phyloP scores from a whole-genome alignment of 306 rosid genomes.

The Oemleria cerasiformis region DNA sequence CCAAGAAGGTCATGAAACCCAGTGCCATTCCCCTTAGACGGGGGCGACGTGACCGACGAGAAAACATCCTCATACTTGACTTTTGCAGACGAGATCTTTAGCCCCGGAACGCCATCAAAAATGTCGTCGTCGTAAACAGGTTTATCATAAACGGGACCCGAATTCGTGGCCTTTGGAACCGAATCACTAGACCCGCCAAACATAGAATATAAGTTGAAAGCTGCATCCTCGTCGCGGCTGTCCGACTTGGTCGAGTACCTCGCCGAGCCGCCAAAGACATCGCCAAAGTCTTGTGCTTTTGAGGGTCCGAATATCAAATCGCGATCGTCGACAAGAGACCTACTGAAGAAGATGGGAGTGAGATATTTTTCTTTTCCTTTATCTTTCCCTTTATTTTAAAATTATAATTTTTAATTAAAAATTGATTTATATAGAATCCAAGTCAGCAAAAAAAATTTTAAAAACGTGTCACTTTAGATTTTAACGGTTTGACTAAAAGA shows the following conservation, averaged over 20 bases:
- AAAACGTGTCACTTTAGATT: too few species aligned
- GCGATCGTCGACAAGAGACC: constrained; percentile 40
- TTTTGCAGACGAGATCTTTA: constrained; percentile 56
- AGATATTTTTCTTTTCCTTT: too few species aligned
- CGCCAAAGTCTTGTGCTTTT: constrained; percentile 48
- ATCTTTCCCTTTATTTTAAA: too few species aligned
- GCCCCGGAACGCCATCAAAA: constrained; percentile 80
- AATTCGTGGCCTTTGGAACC: constrained; percentile 37
- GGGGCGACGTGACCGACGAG: constrained; percentile 43
- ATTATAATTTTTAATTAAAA: too few species aligned
- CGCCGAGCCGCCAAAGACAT: constrained; percentile 49
- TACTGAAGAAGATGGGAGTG: too few species aligned
- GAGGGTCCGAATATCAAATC: constrained; percentile 52
- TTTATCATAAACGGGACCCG: constrained; percentile 65
- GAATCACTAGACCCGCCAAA: constrained; percentile 37
- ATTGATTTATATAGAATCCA: too few species aligned
- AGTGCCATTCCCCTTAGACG: constrained; percentile 31
- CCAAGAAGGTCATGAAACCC: constrained; percentile 84
- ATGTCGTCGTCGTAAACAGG: constrained; percentile 89
- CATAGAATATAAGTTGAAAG: constrained; percentile 64
- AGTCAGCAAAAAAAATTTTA: too few species aligned
- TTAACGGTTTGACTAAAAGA: too few species aligned
- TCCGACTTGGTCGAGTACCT: constrained; percentile 43
- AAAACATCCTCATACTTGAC: constrained; percentile 60
- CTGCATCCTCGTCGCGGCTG: constrained; percentile 31